These are phyloP conservation scores for Fusarium sp. DNA, from an alignment of 2,329 filamentous ascomycete species.

Conservation along the genomic window DNA sequence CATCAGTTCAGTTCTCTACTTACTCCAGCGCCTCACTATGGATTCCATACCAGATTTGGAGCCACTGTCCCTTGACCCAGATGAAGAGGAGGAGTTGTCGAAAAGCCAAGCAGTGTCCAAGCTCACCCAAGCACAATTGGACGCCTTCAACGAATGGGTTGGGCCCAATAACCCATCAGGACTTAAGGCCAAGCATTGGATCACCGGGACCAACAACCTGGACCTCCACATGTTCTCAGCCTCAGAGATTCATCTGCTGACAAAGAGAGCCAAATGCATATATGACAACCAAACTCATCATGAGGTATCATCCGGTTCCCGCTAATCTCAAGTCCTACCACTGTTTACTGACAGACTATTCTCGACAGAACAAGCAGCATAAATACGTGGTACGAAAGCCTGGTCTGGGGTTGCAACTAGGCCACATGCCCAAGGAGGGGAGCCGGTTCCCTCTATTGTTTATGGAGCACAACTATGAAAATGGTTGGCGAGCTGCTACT, in stretches of 20 bases:
- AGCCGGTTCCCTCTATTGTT: conserved; percentile 1
- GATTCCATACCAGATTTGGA: too few species aligned
- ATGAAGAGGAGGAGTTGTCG: too few species aligned
- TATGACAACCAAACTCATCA: background rate
- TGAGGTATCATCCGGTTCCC: background rate
- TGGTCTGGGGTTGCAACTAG: background rate
- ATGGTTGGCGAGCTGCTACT: conserved; percentile 38
- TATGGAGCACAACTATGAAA: background rate
- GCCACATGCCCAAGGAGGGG: background rate
- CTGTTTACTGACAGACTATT: background rate
- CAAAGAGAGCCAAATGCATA: background rate
- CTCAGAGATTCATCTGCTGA: background rate
- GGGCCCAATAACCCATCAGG: background rate
- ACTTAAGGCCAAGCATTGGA: background rate
- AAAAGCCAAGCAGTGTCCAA: background rate
- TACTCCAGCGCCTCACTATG: too few species aligned
- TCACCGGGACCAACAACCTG: background rate
- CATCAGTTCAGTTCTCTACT: too few species aligned
- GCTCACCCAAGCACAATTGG: background rate
- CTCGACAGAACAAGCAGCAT: background rate
- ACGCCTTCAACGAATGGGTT: background rate
- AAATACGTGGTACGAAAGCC: background rate
- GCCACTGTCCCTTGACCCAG: too few species aligned
- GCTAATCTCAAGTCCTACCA: background rate
- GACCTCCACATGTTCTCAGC: background rate